Evolutionary conservation across 768 basidiomycete species (phyloP).

Genomic region (Lentinula lateritia): DNA sequence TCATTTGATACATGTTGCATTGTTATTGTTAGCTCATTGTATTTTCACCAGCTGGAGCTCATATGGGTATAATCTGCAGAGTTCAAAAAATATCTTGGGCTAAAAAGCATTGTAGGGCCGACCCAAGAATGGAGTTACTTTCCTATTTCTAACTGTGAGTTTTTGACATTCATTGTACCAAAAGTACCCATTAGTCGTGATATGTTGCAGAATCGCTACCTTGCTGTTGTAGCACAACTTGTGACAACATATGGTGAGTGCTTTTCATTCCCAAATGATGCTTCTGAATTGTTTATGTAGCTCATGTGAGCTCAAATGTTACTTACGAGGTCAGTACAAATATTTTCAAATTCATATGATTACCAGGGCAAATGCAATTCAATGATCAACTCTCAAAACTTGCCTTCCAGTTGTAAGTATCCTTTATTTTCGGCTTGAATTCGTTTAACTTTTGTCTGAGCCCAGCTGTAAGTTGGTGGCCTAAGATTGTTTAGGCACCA

Average conservation of each 20-base stretch:
- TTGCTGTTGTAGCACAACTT: neutral
- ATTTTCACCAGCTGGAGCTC: neutral
- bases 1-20: no score
- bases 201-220: neutral
- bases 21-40: no score
- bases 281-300: neutral
- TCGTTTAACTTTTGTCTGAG: no score
- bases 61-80: neutral
- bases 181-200: neutral
- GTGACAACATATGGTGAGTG: neutral
- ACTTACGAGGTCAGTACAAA: neutral
- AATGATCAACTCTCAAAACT: no score
- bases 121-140: neutral
- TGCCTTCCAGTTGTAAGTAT: no score
- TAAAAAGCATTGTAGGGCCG: neutral
- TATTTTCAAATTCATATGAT: neutral
- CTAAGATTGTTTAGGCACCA: no score
- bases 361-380: no score
- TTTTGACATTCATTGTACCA: neutral
- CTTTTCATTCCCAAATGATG: neutral
- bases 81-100: neutral
- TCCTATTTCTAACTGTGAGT: neutral
- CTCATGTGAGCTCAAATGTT: neutral
- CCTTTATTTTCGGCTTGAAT: no score
- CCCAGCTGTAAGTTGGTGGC: no score